Evolutionary conservation across 164 flowering plant species (phyloP), one percentile per base, ranked within the genome.

Genomic region (Tinospora cordifolia): DNA sequence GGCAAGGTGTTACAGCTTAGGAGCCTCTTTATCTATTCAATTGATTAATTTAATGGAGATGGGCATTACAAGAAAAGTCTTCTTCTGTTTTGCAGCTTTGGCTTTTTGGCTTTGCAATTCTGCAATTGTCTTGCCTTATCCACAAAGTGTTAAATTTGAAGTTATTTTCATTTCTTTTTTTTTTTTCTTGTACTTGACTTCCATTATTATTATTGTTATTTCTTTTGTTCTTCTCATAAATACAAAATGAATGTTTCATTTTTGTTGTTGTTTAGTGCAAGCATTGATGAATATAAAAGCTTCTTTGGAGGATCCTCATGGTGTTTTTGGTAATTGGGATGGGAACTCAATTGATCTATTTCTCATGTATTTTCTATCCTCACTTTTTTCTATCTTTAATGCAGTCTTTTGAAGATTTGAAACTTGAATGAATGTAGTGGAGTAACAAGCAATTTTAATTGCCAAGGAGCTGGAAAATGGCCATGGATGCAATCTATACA

Each of bases 351-450:
- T 87, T 24, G 99, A 94, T 75, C 99, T n/a, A n/a, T n/a, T n/a
- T n/a, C n/a, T n/a, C 99, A 40, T 94, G 99, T 78, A 89, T 97
- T 77, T 94, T 96, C 93, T 60, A 86, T 90, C 95, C 83, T 94
- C 79, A 92, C 97, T 80, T 94, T 97, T 69, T n/a, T n/a, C n/a
- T n/a, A n/a, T n/a, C n/a, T n/a, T n/a, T n/a, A n/a, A n/a, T n/a
- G n/a, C n/a, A n/a, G n/a, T 89, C 96, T 17, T 47, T 86, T 69
- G 92, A 89, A 14, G 88, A 90, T 74, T 84, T 88, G 34, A n/a
- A n/a, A n/a, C n/a, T n/a, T n/a, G n/a, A n/a, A n/a, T n/a, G n/a
- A n/a, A n/a, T n/a, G n/a, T n/a, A n/a, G n/a, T n/a, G n/a, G n/a
- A n/a, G n/a, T n/a, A n/a, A n/a, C n/a, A n/a, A n/a, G n/a, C n/a